Conservation (phyloP, 768 basidiomycete genomes). For the Mycena epipterygia region DNA sequence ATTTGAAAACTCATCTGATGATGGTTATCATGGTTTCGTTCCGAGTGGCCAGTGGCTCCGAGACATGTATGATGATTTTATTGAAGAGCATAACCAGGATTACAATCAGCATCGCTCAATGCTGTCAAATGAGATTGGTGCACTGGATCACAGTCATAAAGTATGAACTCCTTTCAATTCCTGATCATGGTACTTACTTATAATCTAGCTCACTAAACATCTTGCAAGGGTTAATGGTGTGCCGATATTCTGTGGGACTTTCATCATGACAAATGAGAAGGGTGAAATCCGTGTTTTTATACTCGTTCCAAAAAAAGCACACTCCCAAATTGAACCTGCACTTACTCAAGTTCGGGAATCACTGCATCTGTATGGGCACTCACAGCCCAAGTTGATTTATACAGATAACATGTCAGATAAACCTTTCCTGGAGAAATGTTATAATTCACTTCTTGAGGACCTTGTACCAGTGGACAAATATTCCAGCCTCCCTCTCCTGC, state of each 20-base stretch:
- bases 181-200: neutral
- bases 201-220: constrained; percentile 43
- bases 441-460: constrained; percentile 37
- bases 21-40: constrained; percentile 40
- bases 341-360: constrained; percentile 40
- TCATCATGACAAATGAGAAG: constrained; percentile 45
- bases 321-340: constrained; percentile 45
- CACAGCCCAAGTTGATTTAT: constrained; percentile 25
- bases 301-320: constrained; percentile 49
- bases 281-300: constrained; percentile 40
- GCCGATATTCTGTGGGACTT: constrained; percentile 42
- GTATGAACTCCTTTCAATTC: neutral
- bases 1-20: neutral
- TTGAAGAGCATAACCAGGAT: constrained; percentile 35
- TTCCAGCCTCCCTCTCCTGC: constrained; percentile 24
- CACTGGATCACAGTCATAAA: constrained; percentile 11
- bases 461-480: constrained; percentile 44
- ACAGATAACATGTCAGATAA: constrained; percentile 40
- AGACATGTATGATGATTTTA: constrained; percentile 42
- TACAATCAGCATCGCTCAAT: constrained; percentile 39
- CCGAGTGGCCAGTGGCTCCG: constrained; percentile 39
- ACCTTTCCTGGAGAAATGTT: constrained; percentile 31
- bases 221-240: constrained; percentile 43
- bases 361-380: constrained; percentile 35
- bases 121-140: neutral